These are phyloP conservation scores for Eutypa lata DNA, from an alignment of 2,329 filamentous ascomycete genomes.

Conservation along the genomic window DNA sequence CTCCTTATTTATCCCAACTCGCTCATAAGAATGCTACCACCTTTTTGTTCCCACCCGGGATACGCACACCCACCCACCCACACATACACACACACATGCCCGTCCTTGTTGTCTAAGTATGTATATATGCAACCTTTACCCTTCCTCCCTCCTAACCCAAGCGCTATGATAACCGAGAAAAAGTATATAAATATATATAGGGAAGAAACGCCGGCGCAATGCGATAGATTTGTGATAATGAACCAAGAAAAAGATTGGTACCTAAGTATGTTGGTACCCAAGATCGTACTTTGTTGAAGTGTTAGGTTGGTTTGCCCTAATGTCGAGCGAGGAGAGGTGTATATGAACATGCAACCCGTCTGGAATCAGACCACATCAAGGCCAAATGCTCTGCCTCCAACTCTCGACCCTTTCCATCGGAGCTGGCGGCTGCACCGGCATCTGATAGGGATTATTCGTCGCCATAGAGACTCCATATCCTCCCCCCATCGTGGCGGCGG, in stretches of 20 bases:
- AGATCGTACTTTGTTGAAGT: no score
- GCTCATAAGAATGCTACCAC: no score
- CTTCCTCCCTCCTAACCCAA: neutral
- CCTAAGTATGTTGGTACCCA: neutral
- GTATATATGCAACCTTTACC: neutral
- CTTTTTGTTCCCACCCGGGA: no score
- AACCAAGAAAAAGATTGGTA: neutral
- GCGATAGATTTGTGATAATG: slow-evolving; percentile 2
- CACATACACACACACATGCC: no score
- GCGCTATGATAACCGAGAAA: neutral
- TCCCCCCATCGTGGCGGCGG: no score
- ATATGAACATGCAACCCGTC: no score
- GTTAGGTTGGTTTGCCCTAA: no score
- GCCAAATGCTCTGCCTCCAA: slow-evolving; percentile 30
- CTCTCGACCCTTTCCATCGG: slow-evolving; percentile 31
- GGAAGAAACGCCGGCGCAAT: slow-evolving; percentile 15
- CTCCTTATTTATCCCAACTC: no score
- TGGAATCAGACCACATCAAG: slow-evolving; percentile 11
- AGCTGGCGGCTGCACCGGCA: slow-evolving; percentile 21
- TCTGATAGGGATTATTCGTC: no score
- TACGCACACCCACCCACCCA: no score
- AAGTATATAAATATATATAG: neutral
- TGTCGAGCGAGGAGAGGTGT: no score
- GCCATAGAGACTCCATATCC: slow-evolving; percentile 15
- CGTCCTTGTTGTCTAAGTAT: no score